Percentiles rank a stretch among this genome's conserved stretches.
These are phyloP conservation scores for Saccharomyces hybrid DNA, from an alignment of 1,139 yeast species.

Conservation along the genomic window DNA sequence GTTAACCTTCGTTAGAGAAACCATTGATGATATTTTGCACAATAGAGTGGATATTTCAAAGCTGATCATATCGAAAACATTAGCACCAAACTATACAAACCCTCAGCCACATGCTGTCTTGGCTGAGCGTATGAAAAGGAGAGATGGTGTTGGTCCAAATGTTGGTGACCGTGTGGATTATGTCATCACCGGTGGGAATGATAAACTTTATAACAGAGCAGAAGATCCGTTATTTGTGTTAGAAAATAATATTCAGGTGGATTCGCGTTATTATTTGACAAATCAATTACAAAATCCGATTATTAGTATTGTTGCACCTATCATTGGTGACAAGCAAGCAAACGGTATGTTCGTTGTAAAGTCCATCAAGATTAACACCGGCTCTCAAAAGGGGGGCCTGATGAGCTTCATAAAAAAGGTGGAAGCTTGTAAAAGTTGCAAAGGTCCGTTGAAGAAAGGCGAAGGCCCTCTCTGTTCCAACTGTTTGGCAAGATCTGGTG, in stretches of 20 bases:
- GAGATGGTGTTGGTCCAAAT: slow-evolving; percentile 96
- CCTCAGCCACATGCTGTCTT: slow-evolving; percentile 96
- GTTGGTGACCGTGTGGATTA: slow-evolving; percentile 98
- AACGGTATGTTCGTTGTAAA: slow-evolving; percentile 64
- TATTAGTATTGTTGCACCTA: slow-evolving; percentile 90
- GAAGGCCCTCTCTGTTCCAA: slow-evolving; percentile 78
- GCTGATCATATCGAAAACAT: slow-evolving; percentile 86
- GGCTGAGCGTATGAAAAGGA: slow-evolving; percentile 91
- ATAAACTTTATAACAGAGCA: slow-evolving; percentile 87
- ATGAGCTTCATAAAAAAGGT: slow-evolving; percentile 90
- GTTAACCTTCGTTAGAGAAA: slow-evolving; percentile 71
- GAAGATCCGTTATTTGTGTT: slow-evolving; percentile 93
- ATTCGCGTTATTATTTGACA: slow-evolving; percentile 87
- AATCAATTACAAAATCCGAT: slow-evolving; percentile 91
- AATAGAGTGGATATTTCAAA: slow-evolving; percentile 90
- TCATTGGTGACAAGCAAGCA: slow-evolving; percentile 79
- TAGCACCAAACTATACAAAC: slow-evolving; percentile 88
- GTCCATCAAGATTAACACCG: slow-evolving; percentile 41
- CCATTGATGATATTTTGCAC: slow-evolving; percentile 85
- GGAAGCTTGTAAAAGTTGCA: slow-evolving; percentile 83
- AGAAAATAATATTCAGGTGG: slow-evolving; percentile 88
- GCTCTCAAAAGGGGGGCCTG: slow-evolving; percentile 59
- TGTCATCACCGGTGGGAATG: slow-evolving; percentile 83
- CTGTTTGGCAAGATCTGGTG: slow-evolving; percentile 70
- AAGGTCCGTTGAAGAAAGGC: slow-evolving; percentile 64